phyloP scores from a whole-genome alignment of 805 yeast genomes.

The Jamesozyma hellenica region DNA sequence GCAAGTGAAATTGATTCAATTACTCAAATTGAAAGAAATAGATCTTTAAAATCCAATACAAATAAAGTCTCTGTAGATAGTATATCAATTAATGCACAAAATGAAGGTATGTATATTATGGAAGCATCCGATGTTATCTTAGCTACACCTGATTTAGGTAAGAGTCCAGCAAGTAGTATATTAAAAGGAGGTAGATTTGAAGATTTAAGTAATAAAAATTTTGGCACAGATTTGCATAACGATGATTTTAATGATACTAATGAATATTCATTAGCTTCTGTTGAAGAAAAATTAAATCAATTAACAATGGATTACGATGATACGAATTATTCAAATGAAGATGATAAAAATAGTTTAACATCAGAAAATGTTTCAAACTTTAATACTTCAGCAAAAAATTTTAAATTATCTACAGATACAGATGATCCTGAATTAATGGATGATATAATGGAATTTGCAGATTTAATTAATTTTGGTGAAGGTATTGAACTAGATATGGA shows the following conservation, averaged over 20 bases:
- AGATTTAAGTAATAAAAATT: not conserved
- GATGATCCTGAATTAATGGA: constrained; percentile 30
- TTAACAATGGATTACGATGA: constrained; percentile 14
- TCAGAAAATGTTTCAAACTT: not conserved
- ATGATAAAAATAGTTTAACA: not conserved
- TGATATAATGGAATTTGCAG: constrained; percentile 38
- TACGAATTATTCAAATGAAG: constrained; percentile 3
- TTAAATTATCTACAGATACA: constrained; percentile 29
- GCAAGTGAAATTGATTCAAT: constrained; percentile 66
- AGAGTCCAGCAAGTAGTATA: constrained; percentile 32
- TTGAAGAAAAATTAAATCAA: constrained; percentile 22
- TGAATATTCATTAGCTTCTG: constrained; percentile 18
- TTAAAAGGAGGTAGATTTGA: constrained; percentile 27
- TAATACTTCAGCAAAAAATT: constrained; percentile 11
- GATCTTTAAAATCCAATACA: constrained; percentile 42
- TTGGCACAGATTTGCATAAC: not conserved
- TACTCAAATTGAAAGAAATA: constrained; percentile 58
- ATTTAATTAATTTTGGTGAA: constrained; percentile 38
- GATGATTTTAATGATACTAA: not conserved
- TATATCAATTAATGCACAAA: constrained; percentile 32
- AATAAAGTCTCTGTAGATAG: constrained; percentile 26
- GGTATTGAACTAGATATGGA: constrained; percentile 31
- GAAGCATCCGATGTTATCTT: constrained; percentile 23
- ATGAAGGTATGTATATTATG: constrained; percentile 42
- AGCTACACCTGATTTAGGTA: constrained; percentile 30